Conservation (phyloP, 1,284 basidiomycete species). For the Earliella scabrosa region DNA sequence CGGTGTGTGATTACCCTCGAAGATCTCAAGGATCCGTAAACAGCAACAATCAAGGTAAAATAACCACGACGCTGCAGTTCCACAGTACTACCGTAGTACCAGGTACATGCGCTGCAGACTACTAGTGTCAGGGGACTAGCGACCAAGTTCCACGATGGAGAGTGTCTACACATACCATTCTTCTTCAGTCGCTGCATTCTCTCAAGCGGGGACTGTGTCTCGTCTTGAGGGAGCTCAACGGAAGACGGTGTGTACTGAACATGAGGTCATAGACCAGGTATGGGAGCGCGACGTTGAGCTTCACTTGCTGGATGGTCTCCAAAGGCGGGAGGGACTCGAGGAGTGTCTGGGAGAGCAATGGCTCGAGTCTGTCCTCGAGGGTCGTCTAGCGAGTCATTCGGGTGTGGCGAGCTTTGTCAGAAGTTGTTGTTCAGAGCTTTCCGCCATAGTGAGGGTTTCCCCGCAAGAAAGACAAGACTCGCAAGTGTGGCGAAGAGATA, state of each 20-base stretch:
- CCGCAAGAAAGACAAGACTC: not conserved
- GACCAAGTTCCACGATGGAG: too few species aligned
- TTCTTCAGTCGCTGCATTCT: too few species aligned
- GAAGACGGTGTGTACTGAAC: constrained; percentile 79
- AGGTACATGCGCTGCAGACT: too few species aligned
- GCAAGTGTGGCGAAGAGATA: not conserved
- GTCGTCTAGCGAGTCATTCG: constrained; percentile 65
- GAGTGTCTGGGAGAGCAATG: constrained; percentile 64
- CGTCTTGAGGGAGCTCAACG: too few species aligned
- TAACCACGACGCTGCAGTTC: too few species aligned
- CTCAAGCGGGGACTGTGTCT: too few species aligned
- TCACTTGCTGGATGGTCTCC: constrained; percentile 79
- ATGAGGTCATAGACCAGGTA: constrained; percentile 83
- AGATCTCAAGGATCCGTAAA: too few species aligned
- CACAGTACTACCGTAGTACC: too few species aligned
- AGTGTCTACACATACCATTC: too few species aligned
- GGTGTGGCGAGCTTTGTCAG: constrained; percentile 53
- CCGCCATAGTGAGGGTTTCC: constrained; percentile 45
- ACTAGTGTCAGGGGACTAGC: too few species aligned
- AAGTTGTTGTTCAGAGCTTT: constrained; percentile 61
- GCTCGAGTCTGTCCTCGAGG: constrained; percentile 67
- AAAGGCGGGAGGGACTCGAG: constrained; percentile 66
- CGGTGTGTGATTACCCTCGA: too few species aligned
- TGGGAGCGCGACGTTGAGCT: constrained; percentile 72
- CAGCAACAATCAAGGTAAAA: too few species aligned